Percentiles rank a stretch among this genome's conserved stretches.
Conservation (phyloP, 768 basidiomycete species). For the Pleurotus eryngii region DNA sequence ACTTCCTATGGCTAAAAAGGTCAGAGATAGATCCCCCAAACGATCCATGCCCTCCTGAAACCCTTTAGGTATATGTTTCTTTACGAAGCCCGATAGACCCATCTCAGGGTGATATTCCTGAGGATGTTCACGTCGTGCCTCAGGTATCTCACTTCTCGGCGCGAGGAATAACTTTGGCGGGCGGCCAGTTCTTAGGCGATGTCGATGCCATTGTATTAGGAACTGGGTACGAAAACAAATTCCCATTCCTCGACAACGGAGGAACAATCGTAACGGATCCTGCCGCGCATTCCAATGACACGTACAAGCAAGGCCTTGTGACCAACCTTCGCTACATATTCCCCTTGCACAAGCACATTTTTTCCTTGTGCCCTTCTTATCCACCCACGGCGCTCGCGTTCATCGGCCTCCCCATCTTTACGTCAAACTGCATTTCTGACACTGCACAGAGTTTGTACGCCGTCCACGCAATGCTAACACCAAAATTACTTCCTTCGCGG, state of each 20-base stretch:
- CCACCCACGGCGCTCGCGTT: constrained; percentile 53
- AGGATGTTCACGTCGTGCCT: constrained; percentile 32
- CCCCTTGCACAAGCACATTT: constrained; percentile 50
- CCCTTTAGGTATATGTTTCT: constrained; percentile 13
- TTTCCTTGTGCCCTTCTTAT: constrained; percentile 44
- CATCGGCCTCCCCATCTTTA: constrained; percentile 47
- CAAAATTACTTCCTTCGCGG: constrained; percentile 36
- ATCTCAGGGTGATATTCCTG: constrained; percentile 12
- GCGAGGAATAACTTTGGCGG: constrained; percentile 41
- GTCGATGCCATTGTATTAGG: constrained; percentile 49
- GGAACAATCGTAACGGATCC: constrained; percentile 27
- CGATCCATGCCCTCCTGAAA: not conserved
- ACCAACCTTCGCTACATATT: constrained; percentile 54
- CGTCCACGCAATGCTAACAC: constrained; percentile 41
- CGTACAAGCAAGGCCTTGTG: constrained; percentile 26
- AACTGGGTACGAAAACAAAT: constrained; percentile 51
- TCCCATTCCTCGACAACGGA: constrained; percentile 42
- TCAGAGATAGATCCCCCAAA: constrained; percentile 17
- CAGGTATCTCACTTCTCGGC: constrained; percentile 47
- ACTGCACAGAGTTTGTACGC: constrained; percentile 47
- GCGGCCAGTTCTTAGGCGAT: constrained; percentile 35
- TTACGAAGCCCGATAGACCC: constrained; percentile 24
- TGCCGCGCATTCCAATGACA: constrained; percentile 22
- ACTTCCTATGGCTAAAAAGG: constrained; percentile 35
- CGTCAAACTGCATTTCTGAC: constrained; percentile 47